Evolutionary conservation across 2,329 filamentous ascomycete genomes (phyloP), one percentile per base, ranked within the genome.

Genomic region (Neofusicoccum sp.): DNA sequence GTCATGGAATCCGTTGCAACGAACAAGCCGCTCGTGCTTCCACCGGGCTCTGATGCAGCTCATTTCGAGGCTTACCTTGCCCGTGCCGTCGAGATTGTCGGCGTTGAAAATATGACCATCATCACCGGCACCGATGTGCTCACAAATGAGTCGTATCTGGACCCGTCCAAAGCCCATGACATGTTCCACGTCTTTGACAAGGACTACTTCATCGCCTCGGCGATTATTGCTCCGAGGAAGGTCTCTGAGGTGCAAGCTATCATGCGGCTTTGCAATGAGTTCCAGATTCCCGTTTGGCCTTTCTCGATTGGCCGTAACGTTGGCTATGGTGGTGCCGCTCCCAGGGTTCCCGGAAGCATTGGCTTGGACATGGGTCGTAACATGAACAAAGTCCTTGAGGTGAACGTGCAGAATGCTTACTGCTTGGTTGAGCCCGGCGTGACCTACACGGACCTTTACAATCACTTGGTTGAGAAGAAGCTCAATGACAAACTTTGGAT

Each of bases 261-360:
- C 26, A 66, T 73, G 16, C 58, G 62, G n/a, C 70, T 71, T 64
- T 73, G 72, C 14, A 75, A 75, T 58, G 66, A 70, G 53, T 67
- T 73, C 63, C 64, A 66, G 8, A 66, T 76, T 12, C 72, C 73
- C 3, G 51, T 75, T 5, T 75, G 68, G 61, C 71, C 66, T 38
- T 71, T 64, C 66, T 70, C 69, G 53, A 71, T 68, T 63, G 78
- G 78, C 7, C 73, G 79, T 28, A 83, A 83, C 63, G 66, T 80
- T 3, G 79, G 80, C 9, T 82, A 82, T 61, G 81, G 80, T 12
- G 80, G 80, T 3, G 76, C 80, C 2, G 79, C 79, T 0, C 80
- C 79, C 0, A 68, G 78, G 9, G 72, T 81, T 1, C 72, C 73
- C 1, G 80, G 79, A 0, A 78, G 73, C 28, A 71, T 82, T 5